Percentiles rank a stretch among this genome's conserved stretches.
phyloP scores from a whole-genome alignment of 1,284 basidiomycete species.

The Apiotrichum gracile region DNA sequence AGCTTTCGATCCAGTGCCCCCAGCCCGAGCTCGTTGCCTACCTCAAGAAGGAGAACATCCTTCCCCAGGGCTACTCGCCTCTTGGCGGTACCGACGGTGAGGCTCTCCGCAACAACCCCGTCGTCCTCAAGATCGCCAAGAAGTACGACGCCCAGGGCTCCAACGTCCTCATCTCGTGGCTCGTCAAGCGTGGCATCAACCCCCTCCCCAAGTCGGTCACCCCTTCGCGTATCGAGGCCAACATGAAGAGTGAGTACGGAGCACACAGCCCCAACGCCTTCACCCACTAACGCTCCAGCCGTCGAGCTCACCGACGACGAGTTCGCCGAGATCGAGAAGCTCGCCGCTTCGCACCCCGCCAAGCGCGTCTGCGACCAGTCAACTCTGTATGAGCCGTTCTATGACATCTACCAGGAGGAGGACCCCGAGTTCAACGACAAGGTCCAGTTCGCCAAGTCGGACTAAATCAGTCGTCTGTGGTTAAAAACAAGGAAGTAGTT shows the following conservation, averaged over 20 bases:
- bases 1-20: constrained; percentile 73
- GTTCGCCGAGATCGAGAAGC: constrained; percentile 34
- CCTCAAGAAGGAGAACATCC: constrained; percentile 54
- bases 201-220: constrained; percentile 50
- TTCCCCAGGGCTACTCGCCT: constrained; percentile 73
- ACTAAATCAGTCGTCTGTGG: too few species aligned
- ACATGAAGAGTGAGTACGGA: constrained; percentile 36
- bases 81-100: constrained; percentile 63
- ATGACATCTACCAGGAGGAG: constrained; percentile 53
- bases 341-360: constrained; percentile 31
- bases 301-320: constrained; percentile 41
- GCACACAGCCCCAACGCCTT: neutral
- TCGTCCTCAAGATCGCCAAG: constrained; percentile 58
- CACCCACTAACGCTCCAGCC: constrained; percentile 10
- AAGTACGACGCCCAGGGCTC: constrained; percentile 66
- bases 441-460: constrained; percentile 16
- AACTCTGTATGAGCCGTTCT: constrained; percentile 23
- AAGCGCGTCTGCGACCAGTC: constrained; percentile 45
- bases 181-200: constrained; percentile 65
- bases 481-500: too few species aligned
- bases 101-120: constrained; percentile 59
- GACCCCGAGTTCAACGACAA: constrained; percentile 50
- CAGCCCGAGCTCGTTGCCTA: constrained; percentile 73
- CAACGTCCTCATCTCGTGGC: constrained; percentile 74
- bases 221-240: constrained; percentile 44